Evolutionary conservation across 2,329 filamentous ascomycete species (phyloP).

Genomic region (Nemania abortiva): DNA sequence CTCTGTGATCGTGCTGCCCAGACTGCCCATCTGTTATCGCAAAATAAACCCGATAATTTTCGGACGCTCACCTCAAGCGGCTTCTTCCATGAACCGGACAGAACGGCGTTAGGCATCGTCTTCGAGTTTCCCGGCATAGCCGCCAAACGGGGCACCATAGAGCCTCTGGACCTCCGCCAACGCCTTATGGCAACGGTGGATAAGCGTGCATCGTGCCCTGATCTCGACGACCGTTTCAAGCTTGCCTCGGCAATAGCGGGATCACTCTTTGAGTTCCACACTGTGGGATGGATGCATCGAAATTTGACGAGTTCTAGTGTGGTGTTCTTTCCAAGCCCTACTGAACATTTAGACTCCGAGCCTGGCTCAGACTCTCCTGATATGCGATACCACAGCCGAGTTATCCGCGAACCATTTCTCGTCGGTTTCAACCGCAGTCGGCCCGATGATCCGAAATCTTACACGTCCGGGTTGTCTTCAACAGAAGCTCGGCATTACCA

Average conservation of each 20-base stretch:
- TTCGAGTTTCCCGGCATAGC: slow-evolving; percentile 13
- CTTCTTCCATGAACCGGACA: slow-evolving; percentile 20
- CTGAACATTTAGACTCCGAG: no score
- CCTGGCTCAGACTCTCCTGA: neutral
- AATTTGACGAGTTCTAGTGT: slow-evolving; percentile 13
- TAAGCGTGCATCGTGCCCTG: slow-evolving; percentile 2
- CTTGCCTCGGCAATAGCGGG: slow-evolving; percentile 9
- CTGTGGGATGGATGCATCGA: slow-evolving; percentile 26
- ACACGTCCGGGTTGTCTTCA: slow-evolving; percentile 4
- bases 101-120: slow-evolving; percentile 19
- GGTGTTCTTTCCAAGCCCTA: slow-evolving; percentile 10
- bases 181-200: neutral
- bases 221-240: slow-evolving; percentile 26
- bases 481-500: slow-evolving; percentile 8
- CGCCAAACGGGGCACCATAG: neutral
- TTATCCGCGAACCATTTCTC: neutral
- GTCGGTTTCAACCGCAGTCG: slow-evolving; percentile 29
- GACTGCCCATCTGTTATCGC: slow-evolving; percentile 11
- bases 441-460: neutral
- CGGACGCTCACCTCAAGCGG: slow-evolving; percentile 19
- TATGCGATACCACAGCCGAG: neutral
- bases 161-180: slow-evolving; percentile 11
- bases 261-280: slow-evolving; percentile 24
- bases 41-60: slow-evolving; percentile 17
- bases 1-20: slow-evolving; percentile 17